A percentile compares a stretch with the other conserved stretches of the same genome.
Conservation (phyloP, 169 alveolate genomes). For the Toxoplasma gondii region DNA sequence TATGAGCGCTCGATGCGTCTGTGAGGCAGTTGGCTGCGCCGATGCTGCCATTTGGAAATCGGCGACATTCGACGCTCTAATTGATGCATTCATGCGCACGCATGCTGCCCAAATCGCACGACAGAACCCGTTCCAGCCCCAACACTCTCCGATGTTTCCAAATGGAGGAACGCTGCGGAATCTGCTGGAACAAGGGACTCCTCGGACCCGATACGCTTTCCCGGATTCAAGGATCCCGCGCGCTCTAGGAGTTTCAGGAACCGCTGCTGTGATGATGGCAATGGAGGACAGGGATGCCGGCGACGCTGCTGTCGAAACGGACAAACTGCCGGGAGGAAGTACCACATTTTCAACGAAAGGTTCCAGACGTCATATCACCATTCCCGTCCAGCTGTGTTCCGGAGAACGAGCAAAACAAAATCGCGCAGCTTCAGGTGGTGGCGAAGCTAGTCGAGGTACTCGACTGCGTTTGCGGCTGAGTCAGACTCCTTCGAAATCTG, state of each 20-base stretch:
- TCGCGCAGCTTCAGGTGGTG: neutral
- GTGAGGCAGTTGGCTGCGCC: constrained; percentile 34
- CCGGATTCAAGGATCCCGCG: neutral
- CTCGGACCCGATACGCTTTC: neutral
- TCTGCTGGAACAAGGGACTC: neutral
- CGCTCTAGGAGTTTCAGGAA: neutral
- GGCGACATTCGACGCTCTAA: constrained; percentile 22
- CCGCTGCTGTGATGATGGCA: neutral
- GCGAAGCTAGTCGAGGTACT: neutral
- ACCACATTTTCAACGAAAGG: neutral
- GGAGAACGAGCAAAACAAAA: neutral
- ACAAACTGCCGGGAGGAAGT: neutral
- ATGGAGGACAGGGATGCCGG: constrained; percentile 1
- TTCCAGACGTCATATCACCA: neutral
- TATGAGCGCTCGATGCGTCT: constrained; percentile 30
- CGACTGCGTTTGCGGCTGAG: neutral
- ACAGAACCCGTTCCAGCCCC: neutral
- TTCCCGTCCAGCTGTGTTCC: neutral
- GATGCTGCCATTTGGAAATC: constrained; percentile 30
- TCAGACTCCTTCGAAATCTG: too few species aligned
- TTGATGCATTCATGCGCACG: constrained; percentile 14
- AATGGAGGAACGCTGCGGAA: neutral
- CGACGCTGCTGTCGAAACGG: neutral
- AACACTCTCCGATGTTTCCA: neutral
- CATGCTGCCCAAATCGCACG: neutral